phyloP scores from a whole-genome alignment of 257 asterid genomes.

The Solanum tacnaense region DNA sequence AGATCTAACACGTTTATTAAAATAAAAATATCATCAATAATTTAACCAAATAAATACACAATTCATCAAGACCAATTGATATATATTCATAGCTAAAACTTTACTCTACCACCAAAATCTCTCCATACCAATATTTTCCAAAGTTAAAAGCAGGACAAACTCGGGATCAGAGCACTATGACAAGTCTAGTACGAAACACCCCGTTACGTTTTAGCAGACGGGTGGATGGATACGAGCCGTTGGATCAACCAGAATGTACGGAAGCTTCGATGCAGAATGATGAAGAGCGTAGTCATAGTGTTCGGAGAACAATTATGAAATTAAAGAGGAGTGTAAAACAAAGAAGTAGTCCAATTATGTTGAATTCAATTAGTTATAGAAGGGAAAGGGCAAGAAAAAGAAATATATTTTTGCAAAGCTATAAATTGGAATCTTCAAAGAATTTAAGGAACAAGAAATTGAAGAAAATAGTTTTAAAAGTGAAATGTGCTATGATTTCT shows the following conservation, averaged over 20 bases:
- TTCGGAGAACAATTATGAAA: constrained; percentile 20
- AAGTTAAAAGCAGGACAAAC: not conserved
- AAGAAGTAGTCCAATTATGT: constrained; percentile 7
- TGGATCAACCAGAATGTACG: not conserved
- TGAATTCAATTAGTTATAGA: constrained; percentile 33
- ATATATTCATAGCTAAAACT: not conserved
- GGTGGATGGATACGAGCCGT: not conserved
- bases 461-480: constrained; percentile 27
- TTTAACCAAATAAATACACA: not conserved
- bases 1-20: not conserved
- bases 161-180: not conserved
- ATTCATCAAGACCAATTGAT: not conserved
- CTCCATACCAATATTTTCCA: not conserved
- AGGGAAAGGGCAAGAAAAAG: constrained; percentile 42
- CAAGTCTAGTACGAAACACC: constrained; percentile 22
- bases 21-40: not conserved
- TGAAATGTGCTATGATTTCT: constrained; percentile 28
- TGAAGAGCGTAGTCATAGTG: not conserved
- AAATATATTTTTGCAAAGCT: constrained; percentile 35
- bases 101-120: not conserved
- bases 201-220: constrained; percentile 21
- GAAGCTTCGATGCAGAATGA: not conserved
- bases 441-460: constrained; percentile 10
- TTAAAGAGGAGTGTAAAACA: constrained; percentile 10
- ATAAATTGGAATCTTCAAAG: constrained; percentile 26